Base-by-base conservation (phyloP, 495 filamentous ascomycete species). In the Podospora anserina region DNA sequence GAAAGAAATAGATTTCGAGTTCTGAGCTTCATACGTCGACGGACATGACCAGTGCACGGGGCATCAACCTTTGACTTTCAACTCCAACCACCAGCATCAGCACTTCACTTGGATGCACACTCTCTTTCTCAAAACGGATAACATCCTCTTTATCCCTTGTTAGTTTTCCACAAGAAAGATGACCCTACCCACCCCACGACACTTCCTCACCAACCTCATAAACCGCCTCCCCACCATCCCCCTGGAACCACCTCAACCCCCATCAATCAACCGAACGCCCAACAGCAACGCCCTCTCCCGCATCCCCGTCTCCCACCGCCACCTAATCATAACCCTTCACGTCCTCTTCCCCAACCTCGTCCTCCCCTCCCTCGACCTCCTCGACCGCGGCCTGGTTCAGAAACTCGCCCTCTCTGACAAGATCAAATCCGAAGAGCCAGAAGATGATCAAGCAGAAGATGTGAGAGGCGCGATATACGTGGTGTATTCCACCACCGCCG, bases 281-380 rank as follows among this genome's bases (percentile, higher is more conserved):
- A 70, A 27, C 5, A 49, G 1, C 7, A 85, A 87, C 70, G 74
- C 82, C 11, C 79, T 86, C 0, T 73, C 72, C 53, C 74, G 64
- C 60, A 72, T 83, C 69, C 78, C 79, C 4, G 60, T 75, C 0
- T 63, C 79, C 3, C 72, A 79, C 63, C 76, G 83, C 7, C 77
- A 80, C 19, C 72, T 87, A 27, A 73, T 90, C 58, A 79, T 85
- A 39, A 89, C 88, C 0, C 80, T 91, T 1, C 88, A 90, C 76
- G 85, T 87, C 4, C 74, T 91, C n/a, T 89, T 89, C 73, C 88
- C 87, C 13, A 66, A 70, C 0, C 81, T 83, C 60, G 75, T 89
- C 1, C 86, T 96, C 0, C 90, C 91, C 3, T 91, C 92, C 0
- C 83, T 97, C 2, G 92, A 96, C 72, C 83, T 96, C 1, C 83